These are phyloP conservation scores for Amanita muscaria DNA, from an alignment of 768 basidiomycete species.

Conservation along the genomic window DNA sequence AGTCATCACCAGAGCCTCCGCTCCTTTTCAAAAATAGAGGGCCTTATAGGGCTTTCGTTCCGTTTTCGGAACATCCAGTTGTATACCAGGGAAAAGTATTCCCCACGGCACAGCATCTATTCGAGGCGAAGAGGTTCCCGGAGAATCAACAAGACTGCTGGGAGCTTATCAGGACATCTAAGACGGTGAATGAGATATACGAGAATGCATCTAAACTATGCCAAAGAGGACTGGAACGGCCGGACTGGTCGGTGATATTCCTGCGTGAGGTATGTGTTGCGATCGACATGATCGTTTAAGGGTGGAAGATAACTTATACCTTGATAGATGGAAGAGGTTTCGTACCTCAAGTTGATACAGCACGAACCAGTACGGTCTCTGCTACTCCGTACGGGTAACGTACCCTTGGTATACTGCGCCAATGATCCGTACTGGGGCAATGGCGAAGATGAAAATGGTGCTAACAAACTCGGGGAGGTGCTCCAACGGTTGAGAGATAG, in stretches of 20 bases:
- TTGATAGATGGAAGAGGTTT: slow-evolving; percentile 57
- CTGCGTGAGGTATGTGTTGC: slow-evolving; percentile 41
- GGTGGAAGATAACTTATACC: too few relatives aligned
- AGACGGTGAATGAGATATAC: slow-evolving; percentile 28
- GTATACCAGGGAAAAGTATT: slow-evolving; percentile 45
- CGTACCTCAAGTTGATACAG: slow-evolving; percentile 64
- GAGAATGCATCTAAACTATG: slow-evolving; percentile 22
- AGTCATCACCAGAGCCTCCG: slow-evolving; percentile 20
- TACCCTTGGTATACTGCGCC: slow-evolving; percentile 46
- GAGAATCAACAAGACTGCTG: slow-evolving; percentile 42
- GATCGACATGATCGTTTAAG: too few relatives aligned
- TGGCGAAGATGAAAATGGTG: slow-evolving; percentile 35
- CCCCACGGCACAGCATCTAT: slow-evolving; percentile 67
- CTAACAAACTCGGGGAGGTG: slow-evolving; percentile 52
- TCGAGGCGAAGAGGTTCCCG: slow-evolving; percentile 66
- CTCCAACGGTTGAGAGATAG: slow-evolving; percentile 1
- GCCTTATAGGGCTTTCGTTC: slow-evolving; percentile 44
- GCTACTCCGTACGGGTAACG: slow-evolving; percentile 45
- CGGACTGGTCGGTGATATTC: slow-evolving; percentile 51
- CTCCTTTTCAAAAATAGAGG: slow-evolving; percentile 32
- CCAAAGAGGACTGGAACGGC: slow-evolving; percentile 24
- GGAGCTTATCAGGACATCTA: slow-evolving; percentile 42
- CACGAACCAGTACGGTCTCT: slow-evolving; percentile 47
- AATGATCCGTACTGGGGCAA: slow-evolving; percentile 63
- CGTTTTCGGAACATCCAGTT: slow-evolving; percentile 57